phyloP scores from a whole-genome alignment of 441 rosid genomes.

The Melastoma candidum region DNA sequence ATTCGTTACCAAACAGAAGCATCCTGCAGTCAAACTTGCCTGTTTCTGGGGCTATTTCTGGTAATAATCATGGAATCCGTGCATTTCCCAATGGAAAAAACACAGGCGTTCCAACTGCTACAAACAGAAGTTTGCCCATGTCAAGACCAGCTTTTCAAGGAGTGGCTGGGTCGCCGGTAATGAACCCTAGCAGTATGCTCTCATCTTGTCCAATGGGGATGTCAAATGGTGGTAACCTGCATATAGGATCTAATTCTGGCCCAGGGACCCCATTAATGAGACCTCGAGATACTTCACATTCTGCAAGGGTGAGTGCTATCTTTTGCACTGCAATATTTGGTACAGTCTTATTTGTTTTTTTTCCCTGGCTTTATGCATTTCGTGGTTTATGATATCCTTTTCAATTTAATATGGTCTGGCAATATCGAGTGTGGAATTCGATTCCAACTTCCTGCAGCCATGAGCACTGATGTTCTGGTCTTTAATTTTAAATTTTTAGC shows the following conservation, averaged over 20 bases:
- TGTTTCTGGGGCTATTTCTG: conserved; percentile 57
- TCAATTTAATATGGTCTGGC: too few relatives aligned
- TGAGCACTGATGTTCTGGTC: too few relatives aligned
- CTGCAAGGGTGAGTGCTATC: conserved; percentile 58
- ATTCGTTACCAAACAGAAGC: conserved; percentile 57
- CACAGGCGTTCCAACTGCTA: conserved; percentile 57
- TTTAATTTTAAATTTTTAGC: too few relatives aligned
- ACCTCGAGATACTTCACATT: conserved; percentile 64
- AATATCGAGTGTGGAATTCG: too few relatives aligned
- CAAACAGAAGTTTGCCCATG: conserved; percentile 62
- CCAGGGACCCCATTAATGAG: conserved; percentile 75
- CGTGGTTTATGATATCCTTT: too few relatives aligned
- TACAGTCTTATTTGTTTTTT: background rate
- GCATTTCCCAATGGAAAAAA: conserved; percentile 66
- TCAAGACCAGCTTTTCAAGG: conserved; percentile 84
- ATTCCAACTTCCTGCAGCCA: too few relatives aligned
- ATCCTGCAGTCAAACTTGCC: conserved; percentile 68
- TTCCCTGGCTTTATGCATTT: background rate
- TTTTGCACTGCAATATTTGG: conserved; percentile 4
- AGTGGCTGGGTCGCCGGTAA: conserved; percentile 55
- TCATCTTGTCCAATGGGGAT: conserved; percentile 41
- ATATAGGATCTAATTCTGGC: conserved; percentile 54
- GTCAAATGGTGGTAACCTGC: conserved; percentile 54
- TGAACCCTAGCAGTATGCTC: conserved; percentile 28
- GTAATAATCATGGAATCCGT: conserved; percentile 63